Conservation (phyloP, 345 rosid species). For the Eutrema japonicum region DNA sequence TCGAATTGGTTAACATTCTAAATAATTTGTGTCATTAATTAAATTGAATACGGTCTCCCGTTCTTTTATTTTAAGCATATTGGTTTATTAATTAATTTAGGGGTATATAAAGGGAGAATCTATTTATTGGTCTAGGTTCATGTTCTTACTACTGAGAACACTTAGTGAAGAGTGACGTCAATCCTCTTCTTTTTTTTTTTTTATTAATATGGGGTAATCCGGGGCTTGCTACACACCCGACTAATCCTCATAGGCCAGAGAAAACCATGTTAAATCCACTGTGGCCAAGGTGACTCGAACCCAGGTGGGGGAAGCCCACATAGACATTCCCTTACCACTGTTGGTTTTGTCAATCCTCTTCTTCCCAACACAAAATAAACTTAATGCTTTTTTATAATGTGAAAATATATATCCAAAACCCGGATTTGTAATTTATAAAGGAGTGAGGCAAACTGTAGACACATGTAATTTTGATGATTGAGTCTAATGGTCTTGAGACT, state of each 20-base stretch:
- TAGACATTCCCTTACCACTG: too few species aligned
- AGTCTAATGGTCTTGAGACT: background rate
- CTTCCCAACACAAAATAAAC: slow-evolving; percentile 8
- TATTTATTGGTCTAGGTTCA: slow-evolving; percentile 32
- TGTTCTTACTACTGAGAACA: slow-evolving; percentile 31
- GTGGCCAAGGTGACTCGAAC: too few species aligned
- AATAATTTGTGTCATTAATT: slow-evolving; percentile 24
- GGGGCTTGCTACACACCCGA: too few species aligned
- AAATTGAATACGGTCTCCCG: slow-evolving; percentile 8
- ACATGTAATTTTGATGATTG: background rate
- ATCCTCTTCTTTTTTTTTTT: background rate
- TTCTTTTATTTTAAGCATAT: background rate
- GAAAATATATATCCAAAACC: background rate
- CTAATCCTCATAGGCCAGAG: too few species aligned
- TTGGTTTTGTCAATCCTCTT: too few species aligned
- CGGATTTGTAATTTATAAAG: background rate
- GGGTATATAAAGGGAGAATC: slow-evolving; percentile 9
- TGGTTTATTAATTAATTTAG: background rate
- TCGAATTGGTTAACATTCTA: slow-evolving; percentile 31
- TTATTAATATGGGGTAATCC: too few species aligned
- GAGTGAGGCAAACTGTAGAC: too few species aligned
- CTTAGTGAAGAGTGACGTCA: slow-evolving; percentile 17
- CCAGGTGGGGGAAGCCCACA: too few species aligned
- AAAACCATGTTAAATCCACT: too few species aligned
- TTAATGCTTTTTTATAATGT: background rate